Conservation (phyloP, 2,329 filamentous ascomycete species). For the Phialophora chinensis region DNA sequence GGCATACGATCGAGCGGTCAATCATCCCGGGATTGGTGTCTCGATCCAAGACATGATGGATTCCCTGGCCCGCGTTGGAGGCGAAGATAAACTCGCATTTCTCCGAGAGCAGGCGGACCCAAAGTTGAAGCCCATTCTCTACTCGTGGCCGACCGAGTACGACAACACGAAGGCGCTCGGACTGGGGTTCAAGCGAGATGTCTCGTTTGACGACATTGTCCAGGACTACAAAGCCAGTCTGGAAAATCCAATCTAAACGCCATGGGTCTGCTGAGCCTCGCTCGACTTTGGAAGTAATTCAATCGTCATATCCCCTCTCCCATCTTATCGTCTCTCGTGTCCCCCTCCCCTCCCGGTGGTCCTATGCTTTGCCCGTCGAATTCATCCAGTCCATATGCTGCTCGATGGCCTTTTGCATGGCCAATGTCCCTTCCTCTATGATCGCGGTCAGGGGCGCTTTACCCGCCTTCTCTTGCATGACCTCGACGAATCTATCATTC, state of each 20-base stretch:
- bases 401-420: conserved; percentile 63
- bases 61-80: conserved; percentile 60
- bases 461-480: conserved; percentile 57
- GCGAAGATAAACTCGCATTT: conserved; percentile 61
- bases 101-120: conserved; percentile 62
- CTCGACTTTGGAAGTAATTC: no score
- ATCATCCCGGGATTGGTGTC: conserved; percentile 60
- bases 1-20: conserved; percentile 59
- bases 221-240: not conserved
- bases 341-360: no score
- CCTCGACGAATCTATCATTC: conserved; percentile 51
- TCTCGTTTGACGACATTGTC: conserved; percentile 45
- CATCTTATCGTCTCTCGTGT: no score
- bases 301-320: no score
- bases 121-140: conserved; percentile 62
- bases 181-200: conserved; percentile 54
- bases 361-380: conserved; percentile 47
- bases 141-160: conserved; percentile 65
- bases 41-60: conserved; percentile 62
- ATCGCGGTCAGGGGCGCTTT: conserved; percentile 60
- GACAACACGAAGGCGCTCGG: conserved; percentile 60
- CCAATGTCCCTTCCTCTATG: conserved; percentile 61
- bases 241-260: no score
- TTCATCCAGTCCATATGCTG: conserved; percentile 60
- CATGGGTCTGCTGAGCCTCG: no score